Base-by-base conservation (phyloP, 2,329 filamentous ascomycete genomes). In the Pyrenophora seminiperda region DNA sequence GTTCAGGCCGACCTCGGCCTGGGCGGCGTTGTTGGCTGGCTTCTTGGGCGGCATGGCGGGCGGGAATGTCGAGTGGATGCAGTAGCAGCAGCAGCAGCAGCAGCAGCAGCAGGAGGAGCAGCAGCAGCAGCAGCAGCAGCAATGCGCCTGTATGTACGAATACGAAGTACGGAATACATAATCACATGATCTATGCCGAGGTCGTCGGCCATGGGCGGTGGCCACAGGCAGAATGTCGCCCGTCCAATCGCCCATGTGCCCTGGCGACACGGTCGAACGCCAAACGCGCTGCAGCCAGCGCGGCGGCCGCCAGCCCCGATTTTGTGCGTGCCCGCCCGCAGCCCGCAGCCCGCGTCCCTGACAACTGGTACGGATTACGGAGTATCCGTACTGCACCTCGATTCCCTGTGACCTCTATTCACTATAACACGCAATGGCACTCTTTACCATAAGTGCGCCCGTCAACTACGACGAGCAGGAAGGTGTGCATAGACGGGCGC, bases 381-480 rank as follows among this genome's bases (percentile, higher is more conserved):
- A n/a, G n/a, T n/a, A n/a, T n/a, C n/a, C n/a, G n/a, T n/a, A n/a
- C n/a, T n/a, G n/a, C n/a, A n/a, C n/a, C n/a, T n/a, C n/a, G n/a
- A n/a, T n/a, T n/a, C n/a, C n/a, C n/a, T n/a, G n/a, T n/a, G n/a
- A n/a, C n/a, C n/a, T n/a, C n/a, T n/a, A n/a, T n/a, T n/a, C n/a
- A n/a, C n/a, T n/a, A 45, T 50, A 53, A 59, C 57, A 63, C 63
- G 65, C 75, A 77, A 97, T 97, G 93, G 88, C 91, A 81, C 88
- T 97, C 69, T 83, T 91, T 68, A 87, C 88, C 60, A 88, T 88
- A 75, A 86, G 83, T 70, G 81, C 86, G 62, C 84, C 88, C 42
- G 91, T 96, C 66, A 87, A 96, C 73, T 99, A 99, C 77, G 83
- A 86, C 67, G 85, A 86, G 67, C 94, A 99, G 75, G 85, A 94